These are phyloP conservation scores for Trichoderma sp. DNA, from an alignment of 2,329 filamentous ascomycete genomes.

Conservation along the genomic window DNA sequence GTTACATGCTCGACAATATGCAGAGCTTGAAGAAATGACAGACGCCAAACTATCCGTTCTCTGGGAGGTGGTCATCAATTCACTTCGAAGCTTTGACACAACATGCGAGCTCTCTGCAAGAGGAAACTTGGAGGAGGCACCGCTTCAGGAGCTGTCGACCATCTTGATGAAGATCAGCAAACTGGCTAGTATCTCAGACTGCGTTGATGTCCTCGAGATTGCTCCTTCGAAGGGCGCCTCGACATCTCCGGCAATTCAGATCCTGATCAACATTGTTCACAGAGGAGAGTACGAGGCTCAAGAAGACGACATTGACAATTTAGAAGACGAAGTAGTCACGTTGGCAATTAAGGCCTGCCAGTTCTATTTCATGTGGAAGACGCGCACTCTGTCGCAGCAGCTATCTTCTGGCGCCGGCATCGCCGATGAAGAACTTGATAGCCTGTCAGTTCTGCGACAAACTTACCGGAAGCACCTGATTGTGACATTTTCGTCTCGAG, in stretches of 20 bases:
- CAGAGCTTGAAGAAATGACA: constrained; percentile 83
- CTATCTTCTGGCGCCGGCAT: constrained; percentile 56
- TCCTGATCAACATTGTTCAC: constrained; percentile 69
- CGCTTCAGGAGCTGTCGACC: constrained; percentile 69
- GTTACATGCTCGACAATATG: constrained; percentile 79
- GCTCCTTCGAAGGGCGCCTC: constrained; percentile 49
- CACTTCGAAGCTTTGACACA: constrained; percentile 68
- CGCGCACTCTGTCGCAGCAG: constrained; percentile 56
- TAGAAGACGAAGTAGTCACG: constrained; percentile 76
- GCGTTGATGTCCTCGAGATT: constrained; percentile 70
- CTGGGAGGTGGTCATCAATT: constrained; percentile 80
- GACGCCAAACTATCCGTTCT: constrained; percentile 76
- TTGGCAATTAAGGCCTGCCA: constrained; percentile 73
- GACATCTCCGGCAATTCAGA: constrained; percentile 57
- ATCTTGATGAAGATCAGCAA: constrained; percentile 77
- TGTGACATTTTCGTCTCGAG: constrained; percentile 64
- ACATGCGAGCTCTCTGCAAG: constrained; percentile 70
- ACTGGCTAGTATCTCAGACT: constrained; percentile 76
- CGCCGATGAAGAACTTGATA: constrained; percentile 57
- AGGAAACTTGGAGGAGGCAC: constrained; percentile 63
- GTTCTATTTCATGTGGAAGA: constrained; percentile 97
- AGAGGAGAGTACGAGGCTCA: constrained; percentile 65
- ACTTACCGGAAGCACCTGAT: constrained; percentile 63
- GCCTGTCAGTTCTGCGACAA: constrained; percentile 55
- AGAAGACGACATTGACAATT: constrained; percentile 67